Evolutionary conservation across 2,329 filamentous ascomycete genomes (phyloP).

Genomic region (Beauveria caledonica): DNA sequence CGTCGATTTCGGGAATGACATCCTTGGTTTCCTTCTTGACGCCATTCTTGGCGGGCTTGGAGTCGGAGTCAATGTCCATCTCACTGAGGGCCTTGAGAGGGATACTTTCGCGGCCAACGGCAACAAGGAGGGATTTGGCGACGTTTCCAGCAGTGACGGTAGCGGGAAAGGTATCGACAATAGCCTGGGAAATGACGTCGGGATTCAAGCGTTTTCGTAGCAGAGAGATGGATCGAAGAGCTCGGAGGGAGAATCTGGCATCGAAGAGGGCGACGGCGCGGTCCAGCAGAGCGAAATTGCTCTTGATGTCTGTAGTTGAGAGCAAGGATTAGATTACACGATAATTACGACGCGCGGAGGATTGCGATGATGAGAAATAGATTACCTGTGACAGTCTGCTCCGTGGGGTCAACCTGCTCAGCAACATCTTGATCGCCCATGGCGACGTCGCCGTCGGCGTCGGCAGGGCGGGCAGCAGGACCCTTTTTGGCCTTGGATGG

Average conservation of each 20-base stretch:
- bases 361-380: background rate
- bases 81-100: constrained; percentile 52
- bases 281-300: constrained; percentile 85
- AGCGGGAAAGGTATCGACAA: constrained; percentile 69
- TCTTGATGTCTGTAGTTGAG: constrained; percentile 68
- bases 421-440: constrained; percentile 59
- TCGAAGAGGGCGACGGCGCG: constrained; percentile 90
- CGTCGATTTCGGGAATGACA: constrained; percentile 75
- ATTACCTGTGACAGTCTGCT: constrained; percentile 53
- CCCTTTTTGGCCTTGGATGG: constrained; percentile 58
- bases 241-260: constrained; percentile 86
- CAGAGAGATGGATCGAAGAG: constrained; percentile 89
- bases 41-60: constrained; percentile 45
- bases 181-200: constrained; percentile 71
- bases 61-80: constrained; percentile 65
- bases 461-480: constrained; percentile 47
- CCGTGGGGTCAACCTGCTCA: constrained; percentile 50
- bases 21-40: constrained; percentile 65
- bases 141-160: constrained; percentile 52
- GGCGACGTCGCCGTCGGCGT: constrained; percentile 60
- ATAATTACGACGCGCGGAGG: constrained; percentile 4
- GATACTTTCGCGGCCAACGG: constrained; percentile 59
- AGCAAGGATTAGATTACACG: constrained; percentile 15
- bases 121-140: constrained; percentile 61
- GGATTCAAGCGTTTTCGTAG: constrained; percentile 84